Percentiles rank a stretch among this genome's conserved stretches.
Evolutionary conservation across 345 rosid species (phyloP).

Genomic region (Hevea brasiliensis): DNA sequence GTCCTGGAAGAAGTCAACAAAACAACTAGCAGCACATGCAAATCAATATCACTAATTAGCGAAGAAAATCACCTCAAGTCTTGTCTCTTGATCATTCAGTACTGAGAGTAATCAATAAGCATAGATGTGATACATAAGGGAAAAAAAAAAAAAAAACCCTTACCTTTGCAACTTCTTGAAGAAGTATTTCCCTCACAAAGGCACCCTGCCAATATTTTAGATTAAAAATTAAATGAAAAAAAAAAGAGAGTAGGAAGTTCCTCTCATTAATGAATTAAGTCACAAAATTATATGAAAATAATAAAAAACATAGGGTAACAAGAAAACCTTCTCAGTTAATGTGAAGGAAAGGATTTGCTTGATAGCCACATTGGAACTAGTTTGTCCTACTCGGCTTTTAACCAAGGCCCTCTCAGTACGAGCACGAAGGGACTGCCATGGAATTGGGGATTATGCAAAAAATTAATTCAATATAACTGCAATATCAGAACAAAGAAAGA

Average conservation of each 20-base stretch:
- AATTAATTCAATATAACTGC: neutral
- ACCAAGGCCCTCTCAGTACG: constrained; percentile 57
- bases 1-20: too few relatives aligned
- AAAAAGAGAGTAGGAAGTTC: neutral
- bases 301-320: neutral
- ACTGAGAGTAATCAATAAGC: neutral
- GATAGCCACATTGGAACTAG: constrained; percentile 49
- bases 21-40: too few relatives aligned
- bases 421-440: constrained; percentile 79
- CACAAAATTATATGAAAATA: neutral
- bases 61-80: neutral
- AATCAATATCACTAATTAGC: too few relatives aligned
- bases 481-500: constrained; percentile 4
- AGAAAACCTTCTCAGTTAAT: constrained; percentile 65
- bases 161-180: constrained; percentile 88
- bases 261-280: neutral
- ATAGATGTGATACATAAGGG: neutral
- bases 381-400: constrained; percentile 42
- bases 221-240: constrained; percentile 10
- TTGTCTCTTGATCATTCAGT: neutral
- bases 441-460: constrained; percentile 9
- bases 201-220: constrained; percentile 58
- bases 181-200: constrained; percentile 78
- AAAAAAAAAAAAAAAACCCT: constrained; percentile 3
- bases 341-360: constrained; percentile 80